Percentiles rank a stretch among this genome's conserved stretches.
Evolutionary conservation across 2,329 filamentous ascomycete species (phyloP).

Genomic region (Hypoxylon sp.): DNA sequence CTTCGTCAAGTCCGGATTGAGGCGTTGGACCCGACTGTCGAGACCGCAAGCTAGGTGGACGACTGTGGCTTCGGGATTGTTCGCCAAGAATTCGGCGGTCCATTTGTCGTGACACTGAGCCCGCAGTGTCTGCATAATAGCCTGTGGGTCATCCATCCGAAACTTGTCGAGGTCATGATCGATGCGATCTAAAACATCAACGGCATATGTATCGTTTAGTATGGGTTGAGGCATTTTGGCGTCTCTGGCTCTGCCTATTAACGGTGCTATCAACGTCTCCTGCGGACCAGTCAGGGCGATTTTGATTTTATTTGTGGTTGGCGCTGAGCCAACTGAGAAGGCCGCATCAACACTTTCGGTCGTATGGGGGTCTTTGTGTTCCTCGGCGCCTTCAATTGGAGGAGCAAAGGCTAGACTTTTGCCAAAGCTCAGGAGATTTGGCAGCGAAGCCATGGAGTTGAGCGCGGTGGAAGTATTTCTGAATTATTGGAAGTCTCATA

Average conservation of each 20-base stretch:
- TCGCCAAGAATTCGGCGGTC: conserved; percentile 48
- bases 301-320: conserved; percentile 32
- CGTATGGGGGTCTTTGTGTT: background rate
- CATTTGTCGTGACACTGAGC: conserved; percentile 47
- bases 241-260: conserved; percentile 48
- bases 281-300: conserved; percentile 44
- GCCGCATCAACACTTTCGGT: background rate
- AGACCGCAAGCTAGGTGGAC: conserved; percentile 55
- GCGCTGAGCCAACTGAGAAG: background rate
- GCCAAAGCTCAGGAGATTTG: background rate
- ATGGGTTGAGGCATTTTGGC: conserved; percentile 39
- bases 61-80: conserved; percentile 49
- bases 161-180: conserved; percentile 48
- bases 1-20: conserved; percentile 42
- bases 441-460: background rate
- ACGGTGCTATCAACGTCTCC: conserved; percentile 48
- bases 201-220: conserved; percentile 46
- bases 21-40: conserved; percentile 51
- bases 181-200: conserved; percentile 42
- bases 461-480: background rate
- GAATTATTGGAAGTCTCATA: background rate
- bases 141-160: conserved; percentile 32
- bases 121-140: conserved; percentile 38
- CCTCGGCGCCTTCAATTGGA: background rate
- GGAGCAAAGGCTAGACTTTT: background rate